Conservation (phyloP, 306 rosid species). For the Trichosanthes truncata region DNA sequence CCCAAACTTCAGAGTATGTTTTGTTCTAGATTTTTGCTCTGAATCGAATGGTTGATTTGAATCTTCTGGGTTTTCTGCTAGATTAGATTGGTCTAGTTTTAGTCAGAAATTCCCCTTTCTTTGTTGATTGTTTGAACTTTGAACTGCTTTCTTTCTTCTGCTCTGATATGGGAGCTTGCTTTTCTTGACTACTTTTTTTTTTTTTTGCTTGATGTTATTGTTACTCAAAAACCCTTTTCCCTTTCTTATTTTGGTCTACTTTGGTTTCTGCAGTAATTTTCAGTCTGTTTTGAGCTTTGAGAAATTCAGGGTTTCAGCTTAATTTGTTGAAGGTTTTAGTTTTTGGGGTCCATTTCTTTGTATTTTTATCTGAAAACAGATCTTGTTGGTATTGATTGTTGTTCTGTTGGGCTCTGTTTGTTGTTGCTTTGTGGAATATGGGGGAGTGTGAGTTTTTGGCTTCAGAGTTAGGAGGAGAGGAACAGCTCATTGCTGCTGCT, state of each 20-base stretch:
- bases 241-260: not conserved
- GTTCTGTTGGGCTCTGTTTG: constrained; percentile 16
- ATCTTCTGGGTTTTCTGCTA: not conserved
- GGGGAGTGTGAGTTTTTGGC: constrained; percentile 38
- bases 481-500: constrained; percentile 61
- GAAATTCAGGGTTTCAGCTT: not conserved
- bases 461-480: constrained; percentile 57
- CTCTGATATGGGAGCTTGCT: not conserved
- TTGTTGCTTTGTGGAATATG: constrained; percentile 23
- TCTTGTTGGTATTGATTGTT: constrained; percentile 10
- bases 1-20: not conserved
- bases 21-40: not conserved
- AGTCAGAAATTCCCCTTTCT: not conserved
- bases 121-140: not conserved
- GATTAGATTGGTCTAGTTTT: not conserved
- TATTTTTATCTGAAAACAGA: constrained; percentile 15
- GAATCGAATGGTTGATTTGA: not conserved
- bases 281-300: constrained; percentile 11
- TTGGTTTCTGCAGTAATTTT: constrained; percentile 10
- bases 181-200: not conserved
- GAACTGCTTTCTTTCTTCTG: not conserved
- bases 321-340: not conserved
- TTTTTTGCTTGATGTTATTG: not conserved
- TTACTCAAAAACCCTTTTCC: not conserved
- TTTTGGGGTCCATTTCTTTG: not conserved